phyloP scores from a whole-genome alignment of 192 early-diverging fungal species.

The Coemansia aciculifera region DNA sequence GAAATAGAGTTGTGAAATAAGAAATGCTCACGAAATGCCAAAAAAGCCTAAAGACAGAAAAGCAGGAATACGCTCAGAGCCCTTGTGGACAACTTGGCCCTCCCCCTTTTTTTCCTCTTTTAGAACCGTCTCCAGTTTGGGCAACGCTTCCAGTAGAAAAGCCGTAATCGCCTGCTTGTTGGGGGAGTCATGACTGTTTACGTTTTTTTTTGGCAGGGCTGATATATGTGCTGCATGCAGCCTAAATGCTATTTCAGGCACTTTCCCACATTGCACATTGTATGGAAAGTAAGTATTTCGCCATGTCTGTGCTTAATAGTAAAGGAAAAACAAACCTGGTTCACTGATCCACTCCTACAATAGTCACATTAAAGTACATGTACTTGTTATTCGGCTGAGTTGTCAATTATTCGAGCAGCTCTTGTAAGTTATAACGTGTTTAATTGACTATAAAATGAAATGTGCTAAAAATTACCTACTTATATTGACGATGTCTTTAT shows the following conservation, averaged over 20 bases:
- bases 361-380: not conserved
- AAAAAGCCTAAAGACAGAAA: not conserved
- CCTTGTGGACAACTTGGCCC: not conserved
- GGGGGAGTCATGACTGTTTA: not conserved
- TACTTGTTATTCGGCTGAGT: not conserved
- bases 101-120: not conserved
- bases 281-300: not conserved
- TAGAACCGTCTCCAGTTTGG: not conserved
- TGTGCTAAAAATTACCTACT: not conserved
- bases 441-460: not conserved
- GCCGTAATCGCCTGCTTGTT: not conserved
- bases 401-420: not conserved
- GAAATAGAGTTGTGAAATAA: not conserved
- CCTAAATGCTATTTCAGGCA: conserved; percentile 1
- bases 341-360: not conserved
- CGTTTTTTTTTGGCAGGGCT: not conserved
- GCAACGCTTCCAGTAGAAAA: conserved; percentile 8
- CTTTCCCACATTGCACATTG: not conserved
- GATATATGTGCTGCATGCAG: conserved; percentile 2
- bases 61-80: not conserved
- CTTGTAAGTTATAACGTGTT: not conserved
- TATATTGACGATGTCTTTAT: not conserved
- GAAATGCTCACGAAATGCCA: not conserved
- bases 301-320: not conserved
- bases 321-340: not conserved